Evolutionary conservation across 1,139 yeast species (phyloP).

Genomic region (Tardiomyces depauwii): DNA sequence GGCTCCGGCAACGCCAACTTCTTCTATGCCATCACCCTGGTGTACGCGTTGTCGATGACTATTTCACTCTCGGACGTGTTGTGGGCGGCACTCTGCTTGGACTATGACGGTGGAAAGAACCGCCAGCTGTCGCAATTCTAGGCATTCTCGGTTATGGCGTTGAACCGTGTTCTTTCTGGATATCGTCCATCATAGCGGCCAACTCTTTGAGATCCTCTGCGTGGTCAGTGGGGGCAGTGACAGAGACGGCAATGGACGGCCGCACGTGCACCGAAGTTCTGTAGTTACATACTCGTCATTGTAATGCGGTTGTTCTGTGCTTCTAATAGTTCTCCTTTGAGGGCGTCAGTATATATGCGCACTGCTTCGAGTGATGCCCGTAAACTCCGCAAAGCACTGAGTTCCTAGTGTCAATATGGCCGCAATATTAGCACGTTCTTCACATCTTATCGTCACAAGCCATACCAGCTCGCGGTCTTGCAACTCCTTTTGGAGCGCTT

Average conservation of each 20-base stretch:
- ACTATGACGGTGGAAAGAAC: conserved; percentile 44
- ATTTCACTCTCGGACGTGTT: conserved; percentile 62
- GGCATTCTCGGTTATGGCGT: too few species aligned
- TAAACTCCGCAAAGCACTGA: background rate
- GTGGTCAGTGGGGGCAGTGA: too few species aligned
- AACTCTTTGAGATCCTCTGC: background rate
- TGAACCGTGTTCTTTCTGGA: background rate
- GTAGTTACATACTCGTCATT: background rate
- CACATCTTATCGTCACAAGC: background rate
- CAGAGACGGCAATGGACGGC: too few species aligned
- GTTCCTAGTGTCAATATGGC: background rate
- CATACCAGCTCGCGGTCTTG: background rate
- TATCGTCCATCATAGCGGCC: background rate
- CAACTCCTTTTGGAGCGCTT: background rate
- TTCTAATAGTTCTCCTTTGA: background rate
- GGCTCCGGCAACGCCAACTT: conserved; percentile 96
- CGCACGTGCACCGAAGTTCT: background rate
- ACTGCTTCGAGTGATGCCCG: background rate
- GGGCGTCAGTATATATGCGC: background rate
- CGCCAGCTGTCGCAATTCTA: conserved; percentile 11
- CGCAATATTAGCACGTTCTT: background rate
- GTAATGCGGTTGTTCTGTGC: background rate
- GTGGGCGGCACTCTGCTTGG: conserved; percentile 70
- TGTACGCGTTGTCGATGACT: conserved; percentile 64
- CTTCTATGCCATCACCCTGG: conserved; percentile 85